Evolutionary conservation across 768 basidiomycete genomes (phyloP), one percentile per base, ranked within the genome.

Genomic region (Tricholomella constricta): DNA sequence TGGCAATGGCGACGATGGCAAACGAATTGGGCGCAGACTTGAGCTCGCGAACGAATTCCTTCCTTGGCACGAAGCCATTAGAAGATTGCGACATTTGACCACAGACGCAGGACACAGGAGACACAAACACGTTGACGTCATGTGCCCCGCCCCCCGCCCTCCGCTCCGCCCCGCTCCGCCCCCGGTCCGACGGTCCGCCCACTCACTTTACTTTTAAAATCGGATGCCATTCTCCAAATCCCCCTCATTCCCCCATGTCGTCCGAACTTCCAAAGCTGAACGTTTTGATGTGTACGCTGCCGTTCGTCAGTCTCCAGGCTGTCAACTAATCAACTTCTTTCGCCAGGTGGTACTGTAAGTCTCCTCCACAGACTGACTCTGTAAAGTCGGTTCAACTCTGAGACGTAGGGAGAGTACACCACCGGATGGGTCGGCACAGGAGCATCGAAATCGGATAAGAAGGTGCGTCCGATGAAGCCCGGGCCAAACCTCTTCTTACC

Each of bases 371-470:
- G 22, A 17, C 9, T 2, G 36, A 27, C n/a, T 23, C 42, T 52
- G 31, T n/a, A 48, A 15, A 46, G 19, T 12, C 12, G 34, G 23
- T 40, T 26, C 20, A 15, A 27, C 43, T 29, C 38, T 57, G 52
- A 56, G 51, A 57, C 53, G 20, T 57, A 76, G 84, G 90, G 91
- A 37, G 91, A 95, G 75, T 96, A 96, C 68, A 96, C 94, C 56
- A 96, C 94, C 46, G 94, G 94, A 67, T 96, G 91, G 90, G 93
- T 91, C 9, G 85, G 84, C 11, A 83, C 88, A 32, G 94, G 94
- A n/a, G 91, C 90, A 37, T 95, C 93, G 14, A 91, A 86, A 65
- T 95, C 93, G 5, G 94, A 96, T 74, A 96, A 96, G 74, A 97
- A 94, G 80, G 91, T 89, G 51, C 49, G 74, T 51, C 11, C 25